Percentiles rank a stretch among this genome's conserved stretches.
Evolutionary conservation across 2,329 filamentous ascomycete genomes (phyloP).

Genomic region (Fusarium dimerum): DNA sequence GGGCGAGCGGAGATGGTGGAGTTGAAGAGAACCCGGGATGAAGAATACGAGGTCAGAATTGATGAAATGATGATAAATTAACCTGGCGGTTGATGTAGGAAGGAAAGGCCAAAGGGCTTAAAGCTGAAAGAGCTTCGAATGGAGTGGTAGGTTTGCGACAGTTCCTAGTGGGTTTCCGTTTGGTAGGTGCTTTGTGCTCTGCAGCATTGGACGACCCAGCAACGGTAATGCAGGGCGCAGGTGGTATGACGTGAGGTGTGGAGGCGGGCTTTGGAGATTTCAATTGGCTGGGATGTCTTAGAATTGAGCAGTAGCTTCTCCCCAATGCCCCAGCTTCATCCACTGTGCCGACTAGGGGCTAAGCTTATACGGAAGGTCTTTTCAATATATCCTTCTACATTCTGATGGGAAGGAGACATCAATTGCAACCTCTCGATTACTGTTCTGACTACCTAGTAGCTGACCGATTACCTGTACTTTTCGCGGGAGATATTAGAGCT

Average conservation of each 20-base stretch:
- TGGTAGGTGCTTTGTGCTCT: not conserved
- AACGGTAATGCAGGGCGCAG: not conserved
- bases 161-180: conserved; percentile 7
- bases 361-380: no score
- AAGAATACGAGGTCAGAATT: not conserved
- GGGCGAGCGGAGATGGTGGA: not conserved
- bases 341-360: not conserved
- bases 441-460: no score
- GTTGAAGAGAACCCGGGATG: not conserved
- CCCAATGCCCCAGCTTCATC: not conserved
- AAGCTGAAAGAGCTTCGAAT: not conserved
- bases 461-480: no score
- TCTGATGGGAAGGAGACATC: conserved; percentile 15
- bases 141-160: conserved; percentile 26
- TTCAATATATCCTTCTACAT: conserved; percentile 1
- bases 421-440: no score
- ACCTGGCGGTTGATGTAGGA: not conserved
- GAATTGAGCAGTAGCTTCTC: conserved; percentile 1
- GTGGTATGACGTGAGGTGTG: conserved; percentile 22
- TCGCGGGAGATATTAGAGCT: no score
- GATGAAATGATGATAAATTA: conserved; percentile 13
- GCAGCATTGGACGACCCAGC: not conserved
- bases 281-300: conserved; percentile 14
- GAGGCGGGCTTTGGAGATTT: conserved; percentile 1
- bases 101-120: not conserved